A percentile compares a stretch with the other conserved stretches of the same genome.
Evolutionary conservation across 768 basidiomycete species (phyloP).

Genomic region (Phallus indusiatus): DNA sequence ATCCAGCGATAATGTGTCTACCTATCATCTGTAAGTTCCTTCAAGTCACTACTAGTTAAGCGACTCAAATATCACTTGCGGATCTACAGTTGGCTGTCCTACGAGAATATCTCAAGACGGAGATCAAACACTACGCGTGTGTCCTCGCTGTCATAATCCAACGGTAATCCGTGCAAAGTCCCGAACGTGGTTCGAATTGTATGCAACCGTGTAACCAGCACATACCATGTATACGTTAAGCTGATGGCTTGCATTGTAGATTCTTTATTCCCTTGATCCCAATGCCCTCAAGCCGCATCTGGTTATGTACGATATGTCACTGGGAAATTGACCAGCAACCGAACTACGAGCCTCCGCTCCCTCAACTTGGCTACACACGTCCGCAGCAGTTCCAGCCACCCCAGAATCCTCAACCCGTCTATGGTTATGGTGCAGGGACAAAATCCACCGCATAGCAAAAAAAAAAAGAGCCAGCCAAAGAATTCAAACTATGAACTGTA

Average conservation of each 20-base stretch:
- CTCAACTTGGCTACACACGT: background rate
- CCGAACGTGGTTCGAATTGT: slow-evolving; percentile 68
- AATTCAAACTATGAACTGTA: background rate
- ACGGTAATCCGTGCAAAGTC: slow-evolving; percentile 55
- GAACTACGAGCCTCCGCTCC: slow-evolving; percentile 31
- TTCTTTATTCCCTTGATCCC: slow-evolving; percentile 64
- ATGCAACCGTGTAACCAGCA: background rate
- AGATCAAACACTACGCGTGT: slow-evolving; percentile 42
- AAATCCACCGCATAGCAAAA: background rate
- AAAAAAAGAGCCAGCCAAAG: background rate
- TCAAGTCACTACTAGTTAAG: slow-evolving; percentile 1
- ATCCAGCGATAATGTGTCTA: slow-evolving; percentile 21
- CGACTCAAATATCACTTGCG: slow-evolving; percentile 9
- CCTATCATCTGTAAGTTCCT: slow-evolving; percentile 26
- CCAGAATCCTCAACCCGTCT: background rate
- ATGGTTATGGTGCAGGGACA: slow-evolving; percentile 6
- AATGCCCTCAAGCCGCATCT: slow-evolving; percentile 48
- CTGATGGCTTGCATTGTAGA: slow-evolving; percentile 1
- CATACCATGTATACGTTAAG: background rate
- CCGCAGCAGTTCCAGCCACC: background rate
- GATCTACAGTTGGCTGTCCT: slow-evolving; percentile 51
- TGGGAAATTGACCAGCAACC: slow-evolving; percentile 45
- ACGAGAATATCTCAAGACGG: slow-evolving; percentile 49
- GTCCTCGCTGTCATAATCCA: slow-evolving; percentile 64
- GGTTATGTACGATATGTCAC: slow-evolving; percentile 66